Evolutionary conservation across 441 rosid genomes (phyloP).

Genomic region (Syzygium malaccense): DNA sequence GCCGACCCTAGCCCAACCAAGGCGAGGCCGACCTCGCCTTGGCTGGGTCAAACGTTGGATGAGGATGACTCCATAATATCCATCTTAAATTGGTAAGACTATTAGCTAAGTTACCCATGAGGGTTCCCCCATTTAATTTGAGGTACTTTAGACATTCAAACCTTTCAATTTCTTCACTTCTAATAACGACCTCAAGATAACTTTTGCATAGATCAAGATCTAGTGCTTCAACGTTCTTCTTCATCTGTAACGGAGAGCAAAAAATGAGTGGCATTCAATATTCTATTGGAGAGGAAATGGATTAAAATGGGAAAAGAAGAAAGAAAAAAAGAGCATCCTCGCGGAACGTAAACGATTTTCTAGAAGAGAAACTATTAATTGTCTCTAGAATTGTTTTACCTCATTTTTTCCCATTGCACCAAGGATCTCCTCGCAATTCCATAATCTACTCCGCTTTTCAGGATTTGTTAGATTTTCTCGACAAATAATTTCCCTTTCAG

Average conservation of each 20-base stretch:
- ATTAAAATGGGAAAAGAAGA: background rate
- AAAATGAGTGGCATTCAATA: background rate
- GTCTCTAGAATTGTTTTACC: background rate
- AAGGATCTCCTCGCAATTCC: background rate
- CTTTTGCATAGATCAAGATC: background rate
- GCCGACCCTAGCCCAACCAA: too few species aligned
- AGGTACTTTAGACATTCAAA: background rate
- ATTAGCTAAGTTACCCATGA: background rate
- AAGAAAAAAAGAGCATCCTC: background rate
- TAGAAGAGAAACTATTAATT: background rate
- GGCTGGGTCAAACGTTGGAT: background rate
- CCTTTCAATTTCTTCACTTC: background rate
- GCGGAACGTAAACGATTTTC: background rate
- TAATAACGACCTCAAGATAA: background rate
- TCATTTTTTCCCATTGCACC: background rate
- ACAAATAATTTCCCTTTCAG: background rate
- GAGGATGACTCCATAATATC: background rate
- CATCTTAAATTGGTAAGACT: background rate
- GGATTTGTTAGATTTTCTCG: background rate
- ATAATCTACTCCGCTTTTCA: background rate
- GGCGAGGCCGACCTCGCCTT: background rate
- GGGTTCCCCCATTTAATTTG: background rate
- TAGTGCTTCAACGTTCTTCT: background rate
- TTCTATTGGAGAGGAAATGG: accelerated
- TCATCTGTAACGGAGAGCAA: background rate